Evolutionary conservation across 768 basidiomycete genomes (phyloP), one percentile per base, ranked within the genome.

Genomic region (Russula griseocarnosa): DNA sequence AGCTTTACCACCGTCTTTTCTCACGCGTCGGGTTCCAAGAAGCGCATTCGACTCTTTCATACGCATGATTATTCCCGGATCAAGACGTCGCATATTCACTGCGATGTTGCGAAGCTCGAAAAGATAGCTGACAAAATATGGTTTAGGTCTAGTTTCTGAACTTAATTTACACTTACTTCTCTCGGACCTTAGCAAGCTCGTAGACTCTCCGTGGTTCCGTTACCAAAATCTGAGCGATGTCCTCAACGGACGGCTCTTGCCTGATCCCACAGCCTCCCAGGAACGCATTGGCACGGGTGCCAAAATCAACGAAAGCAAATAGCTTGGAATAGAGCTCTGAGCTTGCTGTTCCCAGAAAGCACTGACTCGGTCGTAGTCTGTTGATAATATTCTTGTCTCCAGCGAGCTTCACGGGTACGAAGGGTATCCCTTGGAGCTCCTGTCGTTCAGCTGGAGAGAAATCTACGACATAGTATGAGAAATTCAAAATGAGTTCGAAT

Each of bases 241-340:
- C n/a, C n/a, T n/a, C n/a, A n/a, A n/a, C 83, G 52, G 84, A 92
- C 5, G 95, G 95, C 70, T 94, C 90, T 47, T 82, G 86, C 70
- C 86, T 88, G n/a, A 94, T 91, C 97, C 97, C 96, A 69, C 92
- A 92, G 3, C 90, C 87, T 58, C 81, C 83, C 52, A 99, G 78
- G 75, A 99, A 98, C 4, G 82, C 79, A 68, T 94, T 95, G 26
- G 88, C 95, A 5, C 79, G 76, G 1, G 80, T 71, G 2, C 94
- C 95, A 71, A 96, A 96, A 97, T 96, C 87, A 55, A 98, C 85
- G 69, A 94, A 97, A 38, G 83, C 81, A 71, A 98, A 96, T 1
- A 96, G 76, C 67, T 88, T 87, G 3, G 87, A 87, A 70, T 91
- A 88, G 47, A 93, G 84, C 42, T 81, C 79, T 30, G 82, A 81